Percentiles rank a stretch among this genome's conserved stretches.
phyloP scores from a whole-genome alignment of 352 stramenopile genomes.

The Globisporangium paroecandrum region DNA sequence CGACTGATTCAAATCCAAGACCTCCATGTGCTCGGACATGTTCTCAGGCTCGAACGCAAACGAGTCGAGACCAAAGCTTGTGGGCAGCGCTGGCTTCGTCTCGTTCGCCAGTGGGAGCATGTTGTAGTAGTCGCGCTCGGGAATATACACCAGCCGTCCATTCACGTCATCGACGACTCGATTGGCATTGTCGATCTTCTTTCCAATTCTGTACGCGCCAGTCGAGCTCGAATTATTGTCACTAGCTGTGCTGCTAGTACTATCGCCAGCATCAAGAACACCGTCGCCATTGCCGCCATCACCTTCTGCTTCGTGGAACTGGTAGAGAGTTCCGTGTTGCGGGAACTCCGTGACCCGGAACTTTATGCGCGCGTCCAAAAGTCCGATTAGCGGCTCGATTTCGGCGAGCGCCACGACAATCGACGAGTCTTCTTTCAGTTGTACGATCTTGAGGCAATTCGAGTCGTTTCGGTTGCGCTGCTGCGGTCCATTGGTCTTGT shows the following conservation, averaged over 20 bases:
- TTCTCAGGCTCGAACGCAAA: constrained; percentile 37
- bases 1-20: neutral
- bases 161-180: constrained; percentile 24
- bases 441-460: constrained; percentile 18
- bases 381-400: constrained; percentile 39
- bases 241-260: neutral
- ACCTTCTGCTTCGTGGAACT: constrained; percentile 27
- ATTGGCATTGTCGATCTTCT: neutral
- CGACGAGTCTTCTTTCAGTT: constrained; percentile 56
- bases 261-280: neutral
- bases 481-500: constrained; percentile 6
- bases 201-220: constrained; percentile 9
- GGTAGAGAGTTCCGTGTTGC: constrained; percentile 43
- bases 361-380: constrained; percentile 25
- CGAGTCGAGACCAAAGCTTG: constrained; percentile 20
- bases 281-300: neutral
- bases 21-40: neutral
- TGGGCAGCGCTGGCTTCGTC: neutral
- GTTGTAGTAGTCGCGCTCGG: constrained; percentile 57
- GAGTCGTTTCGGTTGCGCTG: neutral
- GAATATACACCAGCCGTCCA: constrained; percentile 42
- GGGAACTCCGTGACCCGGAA: constrained; percentile 40
- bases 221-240: neutral
- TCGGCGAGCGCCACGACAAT: constrained; percentile 29
- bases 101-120: constrained; percentile 5